Conservation (phyloP, 176 grass and related monocot species). For the Eragrostis nindensis region DNA sequence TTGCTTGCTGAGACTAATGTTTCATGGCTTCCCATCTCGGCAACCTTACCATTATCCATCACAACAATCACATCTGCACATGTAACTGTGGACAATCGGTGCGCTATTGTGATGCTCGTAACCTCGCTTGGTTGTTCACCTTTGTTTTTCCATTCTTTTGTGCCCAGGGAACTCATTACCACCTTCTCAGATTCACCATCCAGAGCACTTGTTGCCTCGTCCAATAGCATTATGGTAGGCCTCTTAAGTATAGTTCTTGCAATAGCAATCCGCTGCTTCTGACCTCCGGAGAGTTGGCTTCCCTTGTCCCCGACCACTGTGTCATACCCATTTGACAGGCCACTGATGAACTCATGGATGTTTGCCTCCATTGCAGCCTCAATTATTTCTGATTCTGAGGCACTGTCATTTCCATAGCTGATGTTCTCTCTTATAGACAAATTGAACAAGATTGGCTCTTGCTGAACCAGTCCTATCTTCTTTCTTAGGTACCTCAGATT, state of each 20-base stretch:
- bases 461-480: constrained; percentile 59
- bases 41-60: constrained; percentile 55
- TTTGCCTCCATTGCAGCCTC: constrained; percentile 58
- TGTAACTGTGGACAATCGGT: constrained; percentile 56
- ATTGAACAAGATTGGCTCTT: constrained; percentile 56
- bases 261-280: constrained; percentile 65
- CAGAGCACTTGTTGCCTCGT: constrained; percentile 63
- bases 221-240: constrained; percentile 55
- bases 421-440: constrained; percentile 61
- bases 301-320: constrained; percentile 61
- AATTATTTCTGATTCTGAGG: constrained; percentile 40
- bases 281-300: constrained; percentile 60
- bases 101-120: constrained; percentile 60
- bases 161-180: constrained; percentile 43
- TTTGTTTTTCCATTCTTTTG: constrained; percentile 39
- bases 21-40: constrained; percentile 45
- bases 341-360: constrained; percentile 60
- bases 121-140: constrained; percentile 21
- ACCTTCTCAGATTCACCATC: constrained; percentile 53
- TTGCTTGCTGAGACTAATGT: constrained; percentile 24
- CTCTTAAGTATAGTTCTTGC: constrained; percentile 60
- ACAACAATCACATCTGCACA: constrained; percentile 50
- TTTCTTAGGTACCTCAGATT: constrained; percentile 53
- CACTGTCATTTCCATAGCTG: constrained; percentile 46
- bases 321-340: constrained; percentile 54